phyloP scores from a whole-genome alignment of 768 basidiomycete genomes.

The Termitomyces sp. region DNA sequence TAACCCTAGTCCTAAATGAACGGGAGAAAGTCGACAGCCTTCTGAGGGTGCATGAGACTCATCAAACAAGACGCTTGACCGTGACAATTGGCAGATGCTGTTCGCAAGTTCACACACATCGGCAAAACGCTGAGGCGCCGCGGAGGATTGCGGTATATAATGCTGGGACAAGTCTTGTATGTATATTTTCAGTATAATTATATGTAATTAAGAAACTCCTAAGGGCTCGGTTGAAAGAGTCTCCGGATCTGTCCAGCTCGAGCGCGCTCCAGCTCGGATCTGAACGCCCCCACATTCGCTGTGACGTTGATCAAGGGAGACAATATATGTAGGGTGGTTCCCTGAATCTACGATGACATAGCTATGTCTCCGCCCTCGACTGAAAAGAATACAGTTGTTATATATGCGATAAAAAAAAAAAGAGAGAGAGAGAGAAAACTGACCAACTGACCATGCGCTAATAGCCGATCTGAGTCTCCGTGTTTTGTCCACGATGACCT shows the following conservation, averaged over 20 bases:
- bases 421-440: background rate
- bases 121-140: constrained; percentile 4
- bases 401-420: no score
- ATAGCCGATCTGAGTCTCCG: background rate
- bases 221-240: background rate
- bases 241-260: no score
- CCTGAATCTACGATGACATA: background rate
- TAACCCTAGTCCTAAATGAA: constrained; percentile 19
- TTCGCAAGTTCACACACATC: constrained; percentile 8
- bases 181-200: constrained; percentile 2
- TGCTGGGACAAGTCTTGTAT: background rate
- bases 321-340: background rate
- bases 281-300: background rate
- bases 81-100: constrained; percentile 6
- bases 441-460: background rate
- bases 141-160: constrained; percentile 8
- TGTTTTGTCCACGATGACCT: background rate
- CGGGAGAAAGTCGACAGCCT: constrained; percentile 14
- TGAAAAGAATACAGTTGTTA: no score
- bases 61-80: constrained; percentile 7
- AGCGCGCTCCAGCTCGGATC: background rate
- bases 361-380: background rate
- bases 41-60: constrained; percentile 9
- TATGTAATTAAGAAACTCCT: background rate
- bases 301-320: background rate